Percentiles rank a stretch among this genome's conserved stretches.
These are phyloP conservation scores for Yarrowia hollandica DNA, from an alignment of 805 yeast genomes.

Conservation along the genomic window DNA sequence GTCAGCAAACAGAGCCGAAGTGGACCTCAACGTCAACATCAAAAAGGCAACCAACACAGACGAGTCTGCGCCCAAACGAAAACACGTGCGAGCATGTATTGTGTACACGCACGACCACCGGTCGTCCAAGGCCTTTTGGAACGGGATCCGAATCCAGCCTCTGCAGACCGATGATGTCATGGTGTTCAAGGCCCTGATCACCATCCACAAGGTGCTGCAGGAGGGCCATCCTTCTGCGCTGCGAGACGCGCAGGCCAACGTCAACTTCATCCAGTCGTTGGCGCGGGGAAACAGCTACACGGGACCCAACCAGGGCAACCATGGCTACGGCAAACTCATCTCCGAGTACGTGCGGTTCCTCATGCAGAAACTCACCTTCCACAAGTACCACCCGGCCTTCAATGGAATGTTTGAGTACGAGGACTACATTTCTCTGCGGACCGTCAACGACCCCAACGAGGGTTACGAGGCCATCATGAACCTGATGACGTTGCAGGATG, in stretches of 20 bases:
- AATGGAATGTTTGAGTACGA: constrained; percentile 96
- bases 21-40: constrained; percentile 51
- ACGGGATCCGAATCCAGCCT: constrained; percentile 74
- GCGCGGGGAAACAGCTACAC: constrained; percentile 45
- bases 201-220: constrained; percentile 89
- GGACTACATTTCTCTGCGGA: constrained; percentile 83
- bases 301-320: constrained; percentile 29
- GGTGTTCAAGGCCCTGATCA: constrained; percentile 78
- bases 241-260: constrained; percentile 74
- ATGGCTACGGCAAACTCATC: constrained; percentile 66
- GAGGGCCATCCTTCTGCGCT: constrained; percentile 93
- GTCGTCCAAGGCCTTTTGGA: constrained; percentile 81
- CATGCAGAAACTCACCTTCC: constrained; percentile 75
- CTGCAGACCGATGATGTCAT: constrained; percentile 80
- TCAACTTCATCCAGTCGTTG: constrained; percentile 74
- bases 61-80: constrained; percentile 91
- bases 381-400: constrained; percentile 80
- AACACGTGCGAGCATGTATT: constrained; percentile 93
- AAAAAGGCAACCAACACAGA: constrained; percentile 84
- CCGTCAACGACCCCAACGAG: constrained; percentile 91
- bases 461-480: constrained; percentile 89
- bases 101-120: constrained; percentile 96
- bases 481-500: constrained; percentile 81
- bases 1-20: constrained; percentile 38
- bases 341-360: constrained; percentile 72